Evolutionary conservation across 2,329 filamentous ascomycete species (phyloP), one percentile per base, ranked within the genome.

Genomic region (Escovopsis sp.): DNA sequence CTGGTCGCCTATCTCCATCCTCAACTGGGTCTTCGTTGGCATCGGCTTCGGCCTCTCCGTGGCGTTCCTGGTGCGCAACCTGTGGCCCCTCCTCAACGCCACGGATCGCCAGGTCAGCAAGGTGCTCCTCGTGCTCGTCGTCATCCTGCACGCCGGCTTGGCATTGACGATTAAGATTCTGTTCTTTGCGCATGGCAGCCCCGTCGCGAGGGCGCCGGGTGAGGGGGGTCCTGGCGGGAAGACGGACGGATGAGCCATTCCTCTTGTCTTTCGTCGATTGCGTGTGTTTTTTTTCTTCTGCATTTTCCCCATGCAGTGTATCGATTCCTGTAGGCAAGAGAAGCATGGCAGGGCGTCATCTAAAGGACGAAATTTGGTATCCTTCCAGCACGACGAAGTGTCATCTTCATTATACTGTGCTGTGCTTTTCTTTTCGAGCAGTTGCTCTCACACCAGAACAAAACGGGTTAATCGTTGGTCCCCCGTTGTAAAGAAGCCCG

Each of bases 11-110:
- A 68, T 95, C 53, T 79, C 77, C 43, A 77, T 86, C 43, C 75
- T 98, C 51, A 98, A 98, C 68, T 96, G 85, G 75, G 76, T 86
- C 15, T 94, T 98, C 60, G 88, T 95, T 12, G 87, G 75, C 28
- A 71, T 95, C 49, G 87, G 87, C 32, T 89, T 89, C 59, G 85
- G 74, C 36, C 65, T 88, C 55, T 87, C 82, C n/a, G 82, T 85
- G 12, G 74, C 79, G 44, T 94, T 94, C 66, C 63, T 94, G 41
- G 68, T 94, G 50, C 74, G 87, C 52, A 94, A 94, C 61, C 62
- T 94, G 51, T 93, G 85, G 62, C 91, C 91, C 1, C 84, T 98
- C 15, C 75, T 98, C 47, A 91, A 80, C 60, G 88, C 89, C 38
- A 95, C 88, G 32, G 91, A 96, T 62, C 79, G 80, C 48, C 86